A percentile compares a stretch with the other conserved stretches of the same genome.
Evolutionary conservation across 352 stramenopile species (phyloP).

Genomic region (Pythium volutum): DNA sequence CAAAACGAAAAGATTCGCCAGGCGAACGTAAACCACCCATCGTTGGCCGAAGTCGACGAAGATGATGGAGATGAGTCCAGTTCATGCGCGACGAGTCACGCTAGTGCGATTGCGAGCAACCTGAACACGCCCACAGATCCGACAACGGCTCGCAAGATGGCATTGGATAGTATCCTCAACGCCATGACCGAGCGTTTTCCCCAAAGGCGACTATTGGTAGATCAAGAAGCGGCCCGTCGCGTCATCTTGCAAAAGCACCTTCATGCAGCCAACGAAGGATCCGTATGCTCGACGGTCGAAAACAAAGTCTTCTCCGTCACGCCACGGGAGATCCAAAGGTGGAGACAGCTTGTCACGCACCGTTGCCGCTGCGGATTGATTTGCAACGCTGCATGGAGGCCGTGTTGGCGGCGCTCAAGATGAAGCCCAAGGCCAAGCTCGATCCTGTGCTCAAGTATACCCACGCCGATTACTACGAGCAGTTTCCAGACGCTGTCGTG

Average conservation of each 20-base stretch:
- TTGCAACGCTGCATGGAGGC: constrained; percentile 60
- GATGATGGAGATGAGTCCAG: constrained; percentile 1
- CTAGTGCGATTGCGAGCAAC: background rate
- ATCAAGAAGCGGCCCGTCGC: constrained; percentile 39
- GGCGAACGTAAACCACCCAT: background rate
- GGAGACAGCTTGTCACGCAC: constrained; percentile 29
- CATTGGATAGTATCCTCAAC: constrained; percentile 42
- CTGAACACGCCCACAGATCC: background rate
- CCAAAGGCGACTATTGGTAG: constrained; percentile 32
- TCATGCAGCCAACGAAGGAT: constrained; percentile 9
- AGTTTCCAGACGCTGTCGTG: constrained; percentile 53
- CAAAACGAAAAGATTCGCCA: background rate
- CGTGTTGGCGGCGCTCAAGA: constrained; percentile 39
- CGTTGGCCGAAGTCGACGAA: constrained; percentile 14
- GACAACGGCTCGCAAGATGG: constrained; percentile 35
- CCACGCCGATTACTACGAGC: constrained; percentile 49
- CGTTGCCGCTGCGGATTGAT: constrained; percentile 51
- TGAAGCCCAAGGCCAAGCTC: constrained; percentile 56
- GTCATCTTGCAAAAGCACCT: constrained; percentile 52
- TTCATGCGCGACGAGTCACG: background rate
- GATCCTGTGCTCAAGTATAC: constrained; percentile 81
- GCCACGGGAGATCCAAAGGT: background rate
- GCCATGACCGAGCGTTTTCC: constrained; percentile 24
- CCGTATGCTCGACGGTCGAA: background rate
- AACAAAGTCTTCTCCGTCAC: background rate